A percentile compares a stretch with the other conserved stretches of the same genome.
phyloP scores from a whole-genome alignment of 169 alveolate species.

The Plasmodium adleri region DNA sequence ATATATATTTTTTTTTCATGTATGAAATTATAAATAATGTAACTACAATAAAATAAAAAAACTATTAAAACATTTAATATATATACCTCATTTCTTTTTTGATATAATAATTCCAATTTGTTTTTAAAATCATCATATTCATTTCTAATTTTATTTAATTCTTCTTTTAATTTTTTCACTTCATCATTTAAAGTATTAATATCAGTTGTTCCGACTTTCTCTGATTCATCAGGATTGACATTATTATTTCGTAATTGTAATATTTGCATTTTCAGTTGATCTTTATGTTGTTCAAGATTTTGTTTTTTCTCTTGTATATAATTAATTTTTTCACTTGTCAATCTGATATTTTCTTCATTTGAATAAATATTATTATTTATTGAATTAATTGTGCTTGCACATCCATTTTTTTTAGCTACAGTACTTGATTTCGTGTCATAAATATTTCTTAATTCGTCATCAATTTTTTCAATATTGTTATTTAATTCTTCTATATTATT shows the following conservation, averaged over 20 bases:
- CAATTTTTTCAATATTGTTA: constrained; percentile 50
- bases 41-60: background rate
- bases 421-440: constrained; percentile 47
- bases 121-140: constrained; percentile 73
- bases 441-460: constrained; percentile 53
- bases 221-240: constrained; percentile 52
- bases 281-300: constrained; percentile 51
- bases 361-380: constrained; percentile 42
- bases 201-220: constrained; percentile 19
- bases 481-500: constrained; percentile 38
- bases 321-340: constrained; percentile 56
- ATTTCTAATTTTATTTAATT: constrained; percentile 45
- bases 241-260: constrained; percentile 61
- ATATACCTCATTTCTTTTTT: constrained; percentile 72
- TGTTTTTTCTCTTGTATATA: constrained; percentile 48
- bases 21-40: background rate
- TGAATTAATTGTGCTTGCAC: constrained; percentile 54
- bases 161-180: constrained; percentile 68
- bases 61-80: too few species aligned
- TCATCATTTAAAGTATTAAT: constrained; percentile 61
- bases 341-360: constrained; percentile 52
- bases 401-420: constrained; percentile 64
- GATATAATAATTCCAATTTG: constrained; percentile 61
- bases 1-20: background rate
- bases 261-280: constrained; percentile 55